Base-by-base conservation (phyloP, 2,329 filamentous ascomycete genomes). In the Calycina herbarum region DNA sequence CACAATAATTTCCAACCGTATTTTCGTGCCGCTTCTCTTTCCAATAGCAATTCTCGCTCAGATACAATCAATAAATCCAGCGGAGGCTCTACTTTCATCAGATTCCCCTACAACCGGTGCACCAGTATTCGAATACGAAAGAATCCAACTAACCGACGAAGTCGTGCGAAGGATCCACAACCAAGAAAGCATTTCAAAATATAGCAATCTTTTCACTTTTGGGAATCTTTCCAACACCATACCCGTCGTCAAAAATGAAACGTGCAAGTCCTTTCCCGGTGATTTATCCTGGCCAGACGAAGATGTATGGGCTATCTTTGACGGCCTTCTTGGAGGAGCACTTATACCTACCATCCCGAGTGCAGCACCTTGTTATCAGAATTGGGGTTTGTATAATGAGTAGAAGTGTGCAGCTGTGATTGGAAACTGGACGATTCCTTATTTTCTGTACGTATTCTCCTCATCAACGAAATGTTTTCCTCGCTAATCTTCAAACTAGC, bases 221-320 rank as follows among this genome's bases (percentile, higher is more conserved):
- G 54, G 54, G 6, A 29, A 57, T 20, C 27, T 35, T 8, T 17
- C 24, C 11, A 57, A 2, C 27, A 13, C 51, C 8, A 31, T 7
- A 3, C 27, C 31, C 5, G n/a, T 20, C 4, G 13, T 35, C 11
- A 33, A n/a, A n/a, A 17, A 29, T 29, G n/a, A 7, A 31, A 27
- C 20, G 2, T 74, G 73, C 62, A 74, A 73, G 63, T 45, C 62
- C 6, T 69, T 69, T 15, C 72, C 72, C 5, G 73, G 72, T 2
- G 72, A 74, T 40, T 10, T 20, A 0, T 17, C 73, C 59, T 86
- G 84, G 85, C 85, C 85, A 0, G 79, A 79, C 0, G 66, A 77
- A 33, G 68, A 76, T 0, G 74, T 74, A 11, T 86, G 84, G 85
- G 67, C 72, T 5, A 69, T 72, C 13, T 77, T 87, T 63, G 82